Conservation (phyloP, 768 basidiomycete genomes). For the Clathrus columnatus region DNA sequence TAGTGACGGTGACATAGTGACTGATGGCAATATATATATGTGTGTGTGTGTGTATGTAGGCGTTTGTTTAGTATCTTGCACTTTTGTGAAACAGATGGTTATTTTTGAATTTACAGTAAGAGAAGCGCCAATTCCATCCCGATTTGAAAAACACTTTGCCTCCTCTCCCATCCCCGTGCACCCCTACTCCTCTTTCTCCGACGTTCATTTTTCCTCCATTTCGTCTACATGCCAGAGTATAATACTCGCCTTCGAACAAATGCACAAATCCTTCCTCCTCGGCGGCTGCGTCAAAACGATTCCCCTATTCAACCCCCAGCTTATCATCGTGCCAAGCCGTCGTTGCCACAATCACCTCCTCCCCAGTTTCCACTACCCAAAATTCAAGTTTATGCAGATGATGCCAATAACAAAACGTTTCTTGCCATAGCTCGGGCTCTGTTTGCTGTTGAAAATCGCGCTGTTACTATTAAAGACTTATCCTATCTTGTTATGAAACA, state of each 20-base stretch:
- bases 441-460: slow-evolving; percentile 69
- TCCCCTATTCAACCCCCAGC: neutral
- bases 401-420: slow-evolving; percentile 63
- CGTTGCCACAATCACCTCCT: neutral
- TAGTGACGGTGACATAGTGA: too few relatives aligned
- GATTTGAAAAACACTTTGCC: too few relatives aligned
- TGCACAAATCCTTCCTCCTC: slow-evolving; percentile 6
- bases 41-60: too few relatives aligned
- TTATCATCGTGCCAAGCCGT: neutral
- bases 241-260: slow-evolving; percentile 7
- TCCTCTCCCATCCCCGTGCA: neutral
- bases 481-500: slow-evolving; percentile 57
- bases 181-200: neutral
- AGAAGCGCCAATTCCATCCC: too few relatives aligned
- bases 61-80: too few relatives aligned
- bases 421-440: slow-evolving; percentile 65
- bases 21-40: too few relatives aligned
- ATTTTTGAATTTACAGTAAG: too few relatives aligned
- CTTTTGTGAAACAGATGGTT: too few relatives aligned
- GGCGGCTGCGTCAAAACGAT: slow-evolving; percentile 5
- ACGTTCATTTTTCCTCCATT: neutral
- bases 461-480: slow-evolving; percentile 82
- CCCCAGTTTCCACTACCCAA: slow-evolving; percentile 48
- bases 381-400: slow-evolving; percentile 65
- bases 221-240: neutral